Percentiles rank a stretch among this genome's conserved stretches.
These are phyloP conservation scores for Imleria badia DNA, from an alignment of 768 basidiomycete species.

Conservation along the genomic window DNA sequence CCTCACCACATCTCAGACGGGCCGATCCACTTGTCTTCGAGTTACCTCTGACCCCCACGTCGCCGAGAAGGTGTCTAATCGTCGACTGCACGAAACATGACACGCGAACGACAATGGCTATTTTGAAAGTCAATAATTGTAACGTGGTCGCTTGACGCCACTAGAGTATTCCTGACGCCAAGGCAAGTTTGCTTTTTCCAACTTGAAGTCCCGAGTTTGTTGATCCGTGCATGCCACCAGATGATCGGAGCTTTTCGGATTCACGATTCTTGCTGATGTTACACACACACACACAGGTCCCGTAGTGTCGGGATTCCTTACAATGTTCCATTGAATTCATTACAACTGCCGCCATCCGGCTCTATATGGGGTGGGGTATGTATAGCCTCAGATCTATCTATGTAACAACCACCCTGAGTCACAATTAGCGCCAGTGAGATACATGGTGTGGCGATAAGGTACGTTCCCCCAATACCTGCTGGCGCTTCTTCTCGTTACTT, in stretches of 20 bases:
- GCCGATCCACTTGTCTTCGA: constrained; percentile 16
- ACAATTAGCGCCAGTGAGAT: neutral
- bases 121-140: neutral
- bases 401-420: constrained; percentile 1
- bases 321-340: constrained; percentile 1
- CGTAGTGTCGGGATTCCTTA: neutral
- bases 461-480: neutral
- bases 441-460: constrained; percentile 2
- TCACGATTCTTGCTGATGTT: neutral
- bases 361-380: neutral
- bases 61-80: constrained; percentile 4
- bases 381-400: neutral
- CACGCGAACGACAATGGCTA: neutral
- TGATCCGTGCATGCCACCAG: neutral
- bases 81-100: neutral
- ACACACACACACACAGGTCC: neutral
- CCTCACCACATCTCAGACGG: constrained; percentile 5
- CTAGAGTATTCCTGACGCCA: neutral
- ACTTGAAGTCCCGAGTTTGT: neutral
- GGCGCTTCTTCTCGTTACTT: neutral
- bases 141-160: neutral
- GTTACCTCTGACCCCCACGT: too few species aligned
- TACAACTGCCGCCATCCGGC: neutral
- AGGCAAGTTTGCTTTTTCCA: neutral
- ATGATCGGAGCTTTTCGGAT: neutral